Evolutionary conservation across 116 monocot species (phyloP), one percentile per base, ranked within the genome.

Genomic region (Posidonia oceanica): DNA sequence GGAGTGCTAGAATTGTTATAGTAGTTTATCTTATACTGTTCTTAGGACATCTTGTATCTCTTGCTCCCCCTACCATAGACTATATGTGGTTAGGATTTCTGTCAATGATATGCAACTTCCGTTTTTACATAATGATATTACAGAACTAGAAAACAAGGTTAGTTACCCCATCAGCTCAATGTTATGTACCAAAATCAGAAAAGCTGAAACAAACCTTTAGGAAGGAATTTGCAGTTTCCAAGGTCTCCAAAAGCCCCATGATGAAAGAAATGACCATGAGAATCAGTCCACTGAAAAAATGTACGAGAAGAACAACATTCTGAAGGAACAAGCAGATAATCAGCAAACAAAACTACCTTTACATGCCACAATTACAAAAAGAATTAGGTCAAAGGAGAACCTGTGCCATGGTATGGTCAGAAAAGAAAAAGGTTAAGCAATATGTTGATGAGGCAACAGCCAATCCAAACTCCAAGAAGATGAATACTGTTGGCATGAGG

Each of bases 191-290:
- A 48, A 48, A 42, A 48, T 48, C 8, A 48, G 16, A 21, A 60
- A 38, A 11, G 15, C 39, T 44, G 39, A 59, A 51, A 63, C 78
- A 51, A 68, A 94, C 94, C 90, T 94, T 94, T 20, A 94, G 68
- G 17, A 94, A 68, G 38, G 85, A 82, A 75, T 94, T 94, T 38
- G 73, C 74, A 36, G 21, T 71, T 82, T 76, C 87, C 63, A 87
- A 90, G 75, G 83, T 72, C 44, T 83, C 75, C 62, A 94, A 63
- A 57, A 94, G 83, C 44, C 90, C 94, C 90, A 94, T 85, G 66
- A 94, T 61, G 72, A 94, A 94, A 36, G 94, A 94, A 63, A 94
- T 80, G 72, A 90, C 82, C 94, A 94, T 94, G 18, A 94, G 90
- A 76, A 94, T 79, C 68, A 94, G 83, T 37, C 94, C 94, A 72